These are phyloP conservation scores for Catunica adiposa DNA, from an alignment of 2,329 filamentous ascomycete genomes.

Conservation along the genomic window DNA sequence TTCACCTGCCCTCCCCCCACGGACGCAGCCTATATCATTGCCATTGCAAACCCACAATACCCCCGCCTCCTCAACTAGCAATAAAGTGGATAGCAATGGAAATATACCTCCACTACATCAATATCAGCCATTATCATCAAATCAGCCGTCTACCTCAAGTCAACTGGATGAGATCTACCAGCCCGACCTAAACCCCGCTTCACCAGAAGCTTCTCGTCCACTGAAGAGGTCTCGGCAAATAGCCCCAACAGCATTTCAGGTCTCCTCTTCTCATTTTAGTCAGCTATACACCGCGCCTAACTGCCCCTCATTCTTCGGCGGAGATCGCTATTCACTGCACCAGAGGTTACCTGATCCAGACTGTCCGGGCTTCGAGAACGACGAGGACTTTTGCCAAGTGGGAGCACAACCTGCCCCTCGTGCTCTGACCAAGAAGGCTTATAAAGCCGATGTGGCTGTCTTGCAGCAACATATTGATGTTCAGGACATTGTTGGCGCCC, in stretches of 20 bases:
- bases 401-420: constrained; percentile 21
- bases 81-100: too few relatives aligned
- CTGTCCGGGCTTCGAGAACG: constrained; percentile 13
- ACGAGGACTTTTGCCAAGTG: constrained; percentile 19
- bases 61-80: too few relatives aligned
- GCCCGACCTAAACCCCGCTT: too few relatives aligned
- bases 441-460: constrained; percentile 26
- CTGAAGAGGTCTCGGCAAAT: neutral
- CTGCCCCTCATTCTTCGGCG: constrained; percentile 16
- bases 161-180: too few relatives aligned
- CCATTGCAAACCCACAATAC: too few relatives aligned
- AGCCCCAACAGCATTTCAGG: neutral
- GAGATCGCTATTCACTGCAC: constrained; percentile 2
- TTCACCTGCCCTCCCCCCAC: too few relatives aligned
- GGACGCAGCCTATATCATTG: too few relatives aligned
- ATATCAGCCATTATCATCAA: too few relatives aligned
- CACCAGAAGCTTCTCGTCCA: too few relatives aligned
- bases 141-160: too few relatives aligned
- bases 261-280: neutral
- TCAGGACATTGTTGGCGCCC: constrained; percentile 13
- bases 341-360: constrained; percentile 8
- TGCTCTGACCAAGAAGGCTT: constrained; percentile 29
- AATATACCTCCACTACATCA: too few relatives aligned
- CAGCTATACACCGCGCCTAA: neutral
- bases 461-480: constrained; percentile 18